Evolutionary conservation across 805 yeast genomes (phyloP), one percentile per base, ranked within the genome.

Genomic region (Pichia sporocuriosa): DNA sequence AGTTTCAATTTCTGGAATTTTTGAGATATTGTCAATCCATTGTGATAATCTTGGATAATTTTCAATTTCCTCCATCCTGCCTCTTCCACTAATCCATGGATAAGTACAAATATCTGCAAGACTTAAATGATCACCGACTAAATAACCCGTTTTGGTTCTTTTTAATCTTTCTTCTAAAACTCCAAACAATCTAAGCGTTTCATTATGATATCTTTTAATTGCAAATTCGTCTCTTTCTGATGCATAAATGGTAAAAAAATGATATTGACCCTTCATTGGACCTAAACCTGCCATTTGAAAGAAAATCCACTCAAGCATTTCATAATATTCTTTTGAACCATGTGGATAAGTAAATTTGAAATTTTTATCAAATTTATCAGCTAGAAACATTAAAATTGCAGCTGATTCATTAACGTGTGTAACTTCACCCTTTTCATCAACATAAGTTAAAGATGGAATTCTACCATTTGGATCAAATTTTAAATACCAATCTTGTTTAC

Each of bases 201-300:
- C 84, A 21, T 61, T 64, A 8, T 50, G 39, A 53, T 70, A 80
- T 48, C 84, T 65, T 23, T 70, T 62, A 38, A 73, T 70, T 16
- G 68, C 84, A 52, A 75, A 78, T 19, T 70, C 75, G 33, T 75
- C 53, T 51, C 76, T 71, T 46, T 74, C 83, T 0, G 63, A 57
- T 6, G 81, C 75, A 51, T 43, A 68, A 5, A 42, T 15, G 2
- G 45, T 30, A 54, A 78, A 80, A 54, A 72, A 79, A 45, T 59
- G 55, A 32, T 73, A 74, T 54, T 79, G 84, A 10, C 85, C 84
- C 52, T 71, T 78, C 69, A 70, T 74, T 43, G 84, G 84, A 25
- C 81, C 80, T 31, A 72, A 59, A 7, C 75, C 74, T 46, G 80
- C 77, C 62, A 73, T 68, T 50, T 77, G 81, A 67, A 75, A 79